Conservation (phyloP, 345 rosid genomes). For the Lepidium africanum region DNA sequence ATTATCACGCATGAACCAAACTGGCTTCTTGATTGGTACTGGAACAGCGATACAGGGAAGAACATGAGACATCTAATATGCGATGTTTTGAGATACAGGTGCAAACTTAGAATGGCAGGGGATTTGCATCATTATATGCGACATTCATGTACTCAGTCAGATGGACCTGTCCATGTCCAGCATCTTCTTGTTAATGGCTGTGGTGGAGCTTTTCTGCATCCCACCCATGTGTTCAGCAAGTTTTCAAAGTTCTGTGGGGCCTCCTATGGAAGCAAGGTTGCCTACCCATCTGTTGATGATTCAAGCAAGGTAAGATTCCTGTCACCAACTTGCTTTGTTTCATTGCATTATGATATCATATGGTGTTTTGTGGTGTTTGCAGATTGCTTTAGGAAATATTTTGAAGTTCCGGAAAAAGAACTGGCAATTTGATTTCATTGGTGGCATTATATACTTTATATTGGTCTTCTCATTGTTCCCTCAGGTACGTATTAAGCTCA, state of each 20-base stretch:
- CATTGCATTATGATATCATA: not conserved
- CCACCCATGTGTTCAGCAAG: slow-evolving; percentile 86
- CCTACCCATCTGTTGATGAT: slow-evolving; percentile 94
- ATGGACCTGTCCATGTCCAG: slow-evolving; percentile 64
- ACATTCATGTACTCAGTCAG: slow-evolving; percentile 74
- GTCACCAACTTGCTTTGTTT: not conserved
- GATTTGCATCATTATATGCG: slow-evolving; percentile 99
- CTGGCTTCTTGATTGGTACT: slow-evolving; percentile 99
- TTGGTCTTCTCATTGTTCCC: slow-evolving; percentile 91
- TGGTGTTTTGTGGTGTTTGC: slow-evolving; percentile 27
- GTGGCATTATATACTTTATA: slow-evolving; percentile 90
- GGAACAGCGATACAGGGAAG: slow-evolving; percentile 67
- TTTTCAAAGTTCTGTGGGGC: slow-evolving; percentile 58
- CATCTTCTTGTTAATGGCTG: slow-evolving; percentile 96
- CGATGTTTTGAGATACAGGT: slow-evolving; percentile 81
- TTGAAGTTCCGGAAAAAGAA: slow-evolving; percentile 97
- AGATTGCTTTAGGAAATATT: slow-evolving; percentile 99
- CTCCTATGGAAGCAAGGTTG: slow-evolving; percentile 67
- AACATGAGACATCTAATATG: slow-evolving; percentile 75
- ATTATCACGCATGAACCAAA: slow-evolving; percentile 90
- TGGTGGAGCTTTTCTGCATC: slow-evolving; percentile 98
- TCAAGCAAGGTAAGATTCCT: slow-evolving; percentile 72
- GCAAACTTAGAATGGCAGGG: slow-evolving; percentile 91
- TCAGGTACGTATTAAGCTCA: slow-evolving; percentile 45
- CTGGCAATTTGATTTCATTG: slow-evolving; percentile 98